phyloP scores from a whole-genome alignment of 345 rosid species.

The Gossypium turneri region DNA sequence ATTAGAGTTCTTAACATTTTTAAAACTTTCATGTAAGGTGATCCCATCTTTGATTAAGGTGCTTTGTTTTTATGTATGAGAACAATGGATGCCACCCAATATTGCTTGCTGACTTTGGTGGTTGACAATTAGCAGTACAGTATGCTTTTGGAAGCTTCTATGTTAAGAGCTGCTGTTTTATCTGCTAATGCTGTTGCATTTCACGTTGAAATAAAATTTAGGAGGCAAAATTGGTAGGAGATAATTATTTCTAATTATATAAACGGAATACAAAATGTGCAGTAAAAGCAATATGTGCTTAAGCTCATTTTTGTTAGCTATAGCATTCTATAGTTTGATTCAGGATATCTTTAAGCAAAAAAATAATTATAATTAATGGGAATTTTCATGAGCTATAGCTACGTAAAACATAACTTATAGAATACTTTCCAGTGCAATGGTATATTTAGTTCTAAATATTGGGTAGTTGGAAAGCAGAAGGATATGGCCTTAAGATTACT shows the following conservation, averaged over 20 bases:
- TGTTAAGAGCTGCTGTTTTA: neutral
- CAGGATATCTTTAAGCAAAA: neutral
- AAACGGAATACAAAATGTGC: neutral
- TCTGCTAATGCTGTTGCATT: neutral
- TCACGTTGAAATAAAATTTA: neutral
- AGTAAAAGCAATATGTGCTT: neutral
- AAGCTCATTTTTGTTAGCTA: neutral
- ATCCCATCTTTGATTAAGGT: neutral
- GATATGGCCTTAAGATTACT: neutral
- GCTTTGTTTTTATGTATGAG: neutral
- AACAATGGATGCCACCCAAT: neutral
- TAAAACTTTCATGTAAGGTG: neutral
- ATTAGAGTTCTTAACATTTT: slow-evolving; percentile 13
- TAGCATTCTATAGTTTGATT: neutral
- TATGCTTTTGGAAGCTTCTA: neutral
- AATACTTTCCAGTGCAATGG: neutral
- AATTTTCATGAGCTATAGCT: neutral
- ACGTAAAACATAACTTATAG: neutral
- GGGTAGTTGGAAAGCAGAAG: neutral
- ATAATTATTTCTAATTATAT: neutral
- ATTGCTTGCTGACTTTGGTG: neutral
- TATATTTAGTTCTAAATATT: neutral
- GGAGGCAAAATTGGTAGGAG: neutral
- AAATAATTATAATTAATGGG: neutral
- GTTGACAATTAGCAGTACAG: neutral